A percentile compares a stretch with the other conserved stretches of the same genome.
These are phyloP conservation scores for Calonectria multiphialidica DNA, from an alignment of 2,329 filamentous ascomycete species.

Conservation along the genomic window DNA sequence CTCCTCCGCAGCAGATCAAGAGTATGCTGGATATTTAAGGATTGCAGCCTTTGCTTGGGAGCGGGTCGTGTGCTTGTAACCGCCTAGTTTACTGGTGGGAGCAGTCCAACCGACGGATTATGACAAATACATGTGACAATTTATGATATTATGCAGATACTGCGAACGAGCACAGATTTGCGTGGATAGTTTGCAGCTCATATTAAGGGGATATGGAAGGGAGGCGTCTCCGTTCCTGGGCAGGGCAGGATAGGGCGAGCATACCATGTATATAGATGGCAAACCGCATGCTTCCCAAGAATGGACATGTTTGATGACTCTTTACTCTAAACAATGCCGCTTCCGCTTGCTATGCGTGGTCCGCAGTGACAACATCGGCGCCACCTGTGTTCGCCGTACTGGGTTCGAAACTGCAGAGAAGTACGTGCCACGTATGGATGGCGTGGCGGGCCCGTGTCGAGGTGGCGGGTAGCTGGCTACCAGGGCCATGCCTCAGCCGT, in stretches of 20 bases:
- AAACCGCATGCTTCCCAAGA: neutral
- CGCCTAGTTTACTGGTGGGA: neutral
- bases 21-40: constrained; percentile 70
- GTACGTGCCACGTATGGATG: no score
- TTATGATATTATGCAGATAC: neutral
- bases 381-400: neutral
- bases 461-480: neutral
- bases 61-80: no score
- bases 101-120: neutral
- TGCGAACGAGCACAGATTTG: neutral
- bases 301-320: neutral
- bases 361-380: neutral
- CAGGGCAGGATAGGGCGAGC: neutral
- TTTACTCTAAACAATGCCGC: neutral
- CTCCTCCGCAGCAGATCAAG: constrained; percentile 64
- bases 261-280: neutral
- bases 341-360: neutral
- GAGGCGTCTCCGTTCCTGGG: neutral
- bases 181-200: neutral
- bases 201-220: neutral
- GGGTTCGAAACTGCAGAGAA: neutral
- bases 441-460: no score
- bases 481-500: neutral
- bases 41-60: no score
- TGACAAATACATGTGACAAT: neutral